Evolutionary conservation across 2,329 filamentous ascomycete species (phyloP).

Genomic region (Diaporthe amygdali): DNA sequence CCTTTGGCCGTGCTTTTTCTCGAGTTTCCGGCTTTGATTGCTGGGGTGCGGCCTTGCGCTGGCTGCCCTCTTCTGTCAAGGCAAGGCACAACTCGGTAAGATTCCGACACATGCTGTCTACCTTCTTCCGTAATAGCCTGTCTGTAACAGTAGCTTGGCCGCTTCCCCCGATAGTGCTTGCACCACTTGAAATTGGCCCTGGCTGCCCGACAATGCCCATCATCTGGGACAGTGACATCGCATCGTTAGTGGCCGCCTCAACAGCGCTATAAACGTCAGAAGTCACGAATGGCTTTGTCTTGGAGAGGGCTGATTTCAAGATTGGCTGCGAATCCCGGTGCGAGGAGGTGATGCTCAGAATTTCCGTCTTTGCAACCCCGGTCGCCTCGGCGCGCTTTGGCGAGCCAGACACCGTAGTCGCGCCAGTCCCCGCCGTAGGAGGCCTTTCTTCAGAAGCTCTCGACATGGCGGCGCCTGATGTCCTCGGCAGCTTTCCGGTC

Average conservation of each 20-base stretch:
- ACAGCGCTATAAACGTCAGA: conserved; percentile 78
- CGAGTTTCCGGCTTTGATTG: conserved; percentile 22
- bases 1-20: conserved; percentile 25
- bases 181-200: conserved; percentile 70
- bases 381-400: conserved; percentile 73
- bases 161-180: conserved; percentile 63
- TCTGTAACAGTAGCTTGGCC: conserved; percentile 65
- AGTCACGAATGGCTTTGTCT: conserved; percentile 73
- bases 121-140: conserved; percentile 85
- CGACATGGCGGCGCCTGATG: conserved; percentile 80
- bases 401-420: conserved; percentile 89
- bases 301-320: conserved; percentile 79
- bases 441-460: conserved; percentile 80
- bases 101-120: conserved; percentile 90
- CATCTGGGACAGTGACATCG: conserved; percentile 77
- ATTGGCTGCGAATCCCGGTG: conserved; percentile 74
- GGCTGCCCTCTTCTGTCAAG: conserved; percentile 66
- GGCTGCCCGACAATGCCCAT: conserved; percentile 75
- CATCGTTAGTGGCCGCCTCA: conserved; percentile 82
- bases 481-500: conserved; percentile 84
- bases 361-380: conserved; percentile 48
- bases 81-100: conserved; percentile 92
- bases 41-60: conserved; percentile 37
- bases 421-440: conserved; percentile 86
- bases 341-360: conserved; percentile 38